A percentile compares a stretch with the other conserved stretches of the same genome.
Evolutionary conservation across 78 protist species (phyloP).

Genomic region (Paratrimastix pyriformis): DNA sequence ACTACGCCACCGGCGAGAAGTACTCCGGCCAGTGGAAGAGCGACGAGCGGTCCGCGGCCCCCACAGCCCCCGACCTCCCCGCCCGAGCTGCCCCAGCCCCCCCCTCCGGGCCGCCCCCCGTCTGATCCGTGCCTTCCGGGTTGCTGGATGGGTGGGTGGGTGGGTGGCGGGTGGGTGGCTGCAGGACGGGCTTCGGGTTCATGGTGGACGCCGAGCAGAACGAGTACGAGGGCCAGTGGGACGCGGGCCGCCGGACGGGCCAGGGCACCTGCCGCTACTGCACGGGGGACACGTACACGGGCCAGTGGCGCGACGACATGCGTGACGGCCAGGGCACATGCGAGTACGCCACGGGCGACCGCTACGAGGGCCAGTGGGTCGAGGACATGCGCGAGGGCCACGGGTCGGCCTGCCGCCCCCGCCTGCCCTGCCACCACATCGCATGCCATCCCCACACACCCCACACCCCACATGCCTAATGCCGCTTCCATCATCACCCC

Average conservation of each 20-base stretch:
- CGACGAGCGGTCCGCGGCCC: slow-evolving; percentile 1
- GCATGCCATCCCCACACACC: too few relatives aligned
- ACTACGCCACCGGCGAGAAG: neutral
- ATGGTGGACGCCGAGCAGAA: neutral
- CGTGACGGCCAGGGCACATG: neutral
- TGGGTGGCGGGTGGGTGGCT: too few relatives aligned
- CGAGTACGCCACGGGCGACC: slow-evolving; percentile 1
- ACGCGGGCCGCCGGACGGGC: neutral
- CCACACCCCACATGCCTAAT: too few relatives aligned
- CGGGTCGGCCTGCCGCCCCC: too few relatives aligned
- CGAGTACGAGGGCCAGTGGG: slow-evolving; percentile 3
- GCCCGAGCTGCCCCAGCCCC: too few relatives aligned
- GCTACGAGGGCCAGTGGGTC: neutral
- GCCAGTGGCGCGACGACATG: neutral
- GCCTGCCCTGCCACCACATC: too few relatives aligned
- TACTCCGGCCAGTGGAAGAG: slow-evolving; percentile 4
- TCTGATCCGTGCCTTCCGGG: too few relatives aligned
- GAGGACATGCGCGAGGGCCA: slow-evolving; percentile 12
- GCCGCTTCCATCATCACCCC: too few relatives aligned
- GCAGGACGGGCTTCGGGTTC: too few relatives aligned
- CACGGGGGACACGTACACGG: neutral
- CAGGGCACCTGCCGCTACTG: neutral
- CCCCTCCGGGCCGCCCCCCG: too few relatives aligned
- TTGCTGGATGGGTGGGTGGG: too few relatives aligned
- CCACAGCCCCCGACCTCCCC: too few relatives aligned